Evolutionary conservation across 129 eudicot genomes (phyloP).

Genomic region (Arctium lappa): DNA sequence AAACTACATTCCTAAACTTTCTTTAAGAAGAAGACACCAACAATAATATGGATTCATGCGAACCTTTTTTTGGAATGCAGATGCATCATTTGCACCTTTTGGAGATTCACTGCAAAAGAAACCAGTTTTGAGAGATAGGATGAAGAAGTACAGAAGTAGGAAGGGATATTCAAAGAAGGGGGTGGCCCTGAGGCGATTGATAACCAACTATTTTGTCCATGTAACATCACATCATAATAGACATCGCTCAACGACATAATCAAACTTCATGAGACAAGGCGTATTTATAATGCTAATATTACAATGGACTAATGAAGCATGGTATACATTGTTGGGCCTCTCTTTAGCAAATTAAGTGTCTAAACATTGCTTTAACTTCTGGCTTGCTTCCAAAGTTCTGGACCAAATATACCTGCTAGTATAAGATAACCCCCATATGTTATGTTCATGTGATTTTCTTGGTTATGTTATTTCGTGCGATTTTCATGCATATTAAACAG

Average conservation of each 20-base stretch:
- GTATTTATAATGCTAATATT: not conserved
- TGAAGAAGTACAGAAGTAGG: not conserved
- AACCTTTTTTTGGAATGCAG: constrained; percentile 90
- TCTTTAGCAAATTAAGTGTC: constrained; percentile 1
- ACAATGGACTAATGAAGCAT: constrained; percentile 1
- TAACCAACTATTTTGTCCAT: not conserved
- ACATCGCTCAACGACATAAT: not conserved
- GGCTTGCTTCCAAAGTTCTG: not conserved
- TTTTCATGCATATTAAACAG: not conserved
- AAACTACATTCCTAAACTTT: not conserved
- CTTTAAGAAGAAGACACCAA: not conserved
- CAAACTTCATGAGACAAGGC: not conserved
- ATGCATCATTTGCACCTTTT: constrained; percentile 90
- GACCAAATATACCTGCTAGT: not conserved
- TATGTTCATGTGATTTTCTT: not conserved
- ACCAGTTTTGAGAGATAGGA: not conserved
- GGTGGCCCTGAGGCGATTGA: not conserved
- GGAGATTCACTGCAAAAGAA: constrained; percentile 83
- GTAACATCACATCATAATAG: not conserved
- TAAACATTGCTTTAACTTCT: not conserved
- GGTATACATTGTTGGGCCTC: not conserved
- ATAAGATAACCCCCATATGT: not conserved
- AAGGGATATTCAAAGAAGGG: not conserved
- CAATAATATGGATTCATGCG: constrained; percentile 1
- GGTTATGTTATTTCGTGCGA: not conserved